Conservation (phyloP, 257 asterid genomes). For the Solanum microdontum region DNA sequence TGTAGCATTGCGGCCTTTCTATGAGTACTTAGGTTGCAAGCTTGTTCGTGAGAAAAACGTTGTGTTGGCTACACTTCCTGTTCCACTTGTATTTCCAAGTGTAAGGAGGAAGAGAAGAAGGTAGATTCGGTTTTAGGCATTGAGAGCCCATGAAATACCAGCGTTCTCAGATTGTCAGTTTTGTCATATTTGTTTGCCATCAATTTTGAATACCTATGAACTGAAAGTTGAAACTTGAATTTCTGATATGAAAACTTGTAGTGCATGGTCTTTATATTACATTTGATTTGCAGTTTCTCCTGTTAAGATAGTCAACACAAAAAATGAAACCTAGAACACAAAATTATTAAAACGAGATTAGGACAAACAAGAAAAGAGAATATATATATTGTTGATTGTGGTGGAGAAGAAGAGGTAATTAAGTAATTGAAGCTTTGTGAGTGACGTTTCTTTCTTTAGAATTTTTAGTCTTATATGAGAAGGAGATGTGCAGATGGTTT, state of each 20-base stretch:
- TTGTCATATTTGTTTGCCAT: background rate
- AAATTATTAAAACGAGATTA: background rate
- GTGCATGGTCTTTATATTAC: background rate
- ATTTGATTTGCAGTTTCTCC: background rate
- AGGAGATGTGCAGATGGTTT: background rate
- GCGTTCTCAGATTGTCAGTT: background rate
- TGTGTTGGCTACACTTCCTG: slow-evolving; percentile 47
- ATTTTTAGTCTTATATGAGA: background rate
- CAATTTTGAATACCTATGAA: background rate
- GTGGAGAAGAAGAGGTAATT: background rate
- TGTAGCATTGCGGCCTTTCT: slow-evolving; percentile 29
- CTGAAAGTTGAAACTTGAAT: background rate
- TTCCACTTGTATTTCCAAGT: slow-evolving; percentile 51
- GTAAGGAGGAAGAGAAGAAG: slow-evolving; percentile 27
- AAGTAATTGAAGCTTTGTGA: background rate
- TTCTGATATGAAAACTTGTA: background rate
- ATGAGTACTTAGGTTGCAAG: slow-evolving; percentile 72
- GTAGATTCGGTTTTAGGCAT: background rate
- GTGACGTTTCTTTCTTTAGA: background rate
- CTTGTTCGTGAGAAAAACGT: slow-evolving; percentile 29
- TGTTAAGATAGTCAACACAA: background rate
- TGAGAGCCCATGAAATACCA: background rate
- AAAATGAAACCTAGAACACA: background rate
- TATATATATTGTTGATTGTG: background rate
- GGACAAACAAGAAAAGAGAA: background rate